phyloP scores from a whole-genome alignment of 179 eudicot genomes.

The Heliamphora ciliata region DNA sequence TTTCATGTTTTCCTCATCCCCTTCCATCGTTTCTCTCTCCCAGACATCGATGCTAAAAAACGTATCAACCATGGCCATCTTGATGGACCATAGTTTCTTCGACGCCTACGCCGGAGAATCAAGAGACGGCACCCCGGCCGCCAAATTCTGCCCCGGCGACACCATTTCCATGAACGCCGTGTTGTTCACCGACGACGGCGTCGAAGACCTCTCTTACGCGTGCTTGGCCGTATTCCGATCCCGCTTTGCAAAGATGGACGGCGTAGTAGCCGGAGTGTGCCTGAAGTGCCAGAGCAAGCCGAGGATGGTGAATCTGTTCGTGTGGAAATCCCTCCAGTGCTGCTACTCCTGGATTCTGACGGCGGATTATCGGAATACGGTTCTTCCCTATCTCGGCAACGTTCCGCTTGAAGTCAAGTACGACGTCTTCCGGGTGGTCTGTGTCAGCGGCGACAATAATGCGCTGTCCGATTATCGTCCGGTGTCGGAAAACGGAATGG shows the following conservation, averaged over 20 bases:
- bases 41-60: slow-evolving; percentile 29
- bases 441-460: slow-evolving; percentile 27
- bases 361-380: slow-evolving; percentile 18
- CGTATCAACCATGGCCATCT: slow-evolving; percentile 32
- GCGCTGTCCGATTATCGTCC: slow-evolving; percentile 8
- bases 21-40: not conserved
- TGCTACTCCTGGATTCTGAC: slow-evolving; percentile 30
- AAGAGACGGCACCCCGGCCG: slow-evolving; percentile 27
- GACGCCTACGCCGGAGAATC: slow-evolving; percentile 40
- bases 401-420: slow-evolving; percentile 27
- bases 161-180: slow-evolving; percentile 22
- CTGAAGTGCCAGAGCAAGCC: slow-evolving; percentile 20
- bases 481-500: slow-evolving; percentile 15
- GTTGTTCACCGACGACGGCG: not conserved
- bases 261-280: slow-evolving; percentile 31
- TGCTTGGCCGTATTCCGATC: slow-evolving; percentile 29
- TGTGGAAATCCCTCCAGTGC: slow-evolving; percentile 31
- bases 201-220: slow-evolving; percentile 16
- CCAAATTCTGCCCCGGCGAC: slow-evolving; percentile 36
- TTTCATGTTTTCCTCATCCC: not conserved
- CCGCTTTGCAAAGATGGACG: slow-evolving; percentile 28
- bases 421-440: slow-evolving; percentile 36
- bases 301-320: slow-evolving; percentile 8
- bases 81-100: slow-evolving; percentile 31
- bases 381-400: slow-evolving; percentile 30